Percentiles rank a stretch among this genome's conserved stretches.
Conservation (phyloP, 1,139 yeast genomes). For the Yamadazyma atlantica region DNA sequence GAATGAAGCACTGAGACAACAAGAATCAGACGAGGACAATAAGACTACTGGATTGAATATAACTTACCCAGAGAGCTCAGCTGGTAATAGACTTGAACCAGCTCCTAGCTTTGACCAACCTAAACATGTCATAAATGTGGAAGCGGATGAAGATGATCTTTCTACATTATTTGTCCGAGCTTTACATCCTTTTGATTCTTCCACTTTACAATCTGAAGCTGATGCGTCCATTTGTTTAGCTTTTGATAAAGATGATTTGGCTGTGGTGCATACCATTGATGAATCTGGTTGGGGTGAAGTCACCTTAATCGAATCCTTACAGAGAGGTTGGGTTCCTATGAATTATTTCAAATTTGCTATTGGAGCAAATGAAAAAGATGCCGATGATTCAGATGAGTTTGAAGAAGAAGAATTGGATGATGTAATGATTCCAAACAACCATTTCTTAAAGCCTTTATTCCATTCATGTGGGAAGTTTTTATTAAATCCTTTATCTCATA, state of each 20-base stretch:
- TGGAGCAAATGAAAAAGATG: constrained; percentile 22
- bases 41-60: constrained; percentile 10
- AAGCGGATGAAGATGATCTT: constrained; percentile 36
- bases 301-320: constrained; percentile 64
- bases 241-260: constrained; percentile 76
- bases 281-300: constrained; percentile 99
- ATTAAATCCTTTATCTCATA: constrained; percentile 61
- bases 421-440: constrained; percentile 34
- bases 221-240: constrained; percentile 82
- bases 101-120: not conserved
- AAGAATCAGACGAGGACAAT: not conserved
- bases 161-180: constrained; percentile 58
- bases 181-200: constrained; percentile 75
- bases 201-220: constrained; percentile 59
- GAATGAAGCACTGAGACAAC: constrained; percentile 8
- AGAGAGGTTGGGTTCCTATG: constrained; percentile 96
- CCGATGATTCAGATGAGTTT: constrained; percentile 18
- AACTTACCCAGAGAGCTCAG: constrained; percentile 6
- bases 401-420: constrained; percentile 18
- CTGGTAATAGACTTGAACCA: not conserved
- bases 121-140: constrained; percentile 3
- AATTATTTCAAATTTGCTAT: constrained; percentile 77
- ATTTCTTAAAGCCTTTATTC: constrained; percentile 60
- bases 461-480: constrained; percentile 77
- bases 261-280: constrained; percentile 85